Evolutionary conservation across 2,329 filamentous ascomycete genomes (phyloP), one percentile per base, ranked within the genome.

Genomic region (Neofusicoccum sp.): DNA sequence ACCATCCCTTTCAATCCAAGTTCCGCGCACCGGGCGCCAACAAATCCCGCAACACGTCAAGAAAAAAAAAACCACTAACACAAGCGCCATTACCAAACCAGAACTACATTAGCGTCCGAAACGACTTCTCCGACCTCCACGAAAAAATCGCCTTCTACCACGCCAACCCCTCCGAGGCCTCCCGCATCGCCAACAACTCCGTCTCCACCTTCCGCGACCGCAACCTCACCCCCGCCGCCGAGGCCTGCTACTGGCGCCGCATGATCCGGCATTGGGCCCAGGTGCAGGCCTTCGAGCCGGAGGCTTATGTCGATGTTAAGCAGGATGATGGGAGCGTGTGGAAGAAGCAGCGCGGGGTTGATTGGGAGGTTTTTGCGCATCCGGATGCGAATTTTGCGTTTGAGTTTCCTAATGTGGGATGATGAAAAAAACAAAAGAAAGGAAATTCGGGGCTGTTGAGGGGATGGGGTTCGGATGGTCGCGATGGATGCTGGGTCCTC

Each of bases 231-330:
- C 80, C 81, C 2, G 80, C 81, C 3, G 81, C 82, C 1, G 80
- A 84, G 67, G 76, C 78, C 3, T 85, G 82, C 63, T 84, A 84
- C 64, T 84, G 82, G 82, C 74, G 82, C 9, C 73, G 77, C 45
- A 65, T 83, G 62, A 71, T 82, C 24, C 44, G 28, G n/a, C 20
- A 31, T 3, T 60, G 45, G 44, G 57, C 57, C 26, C 30, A 33
- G 9, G 57, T 60, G 12, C 57, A 51, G 34, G 57, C 36, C 34
- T 60, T 51, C 28, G 11, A 60, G 34, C 57, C 57, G 26, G 20
- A 16, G 9, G n/a, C 34, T 30, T 60, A 51, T 36, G 45, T 41
- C n/a, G 45, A 60, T 9, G 57, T 33, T n/a, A 31, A 20, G 26
- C 9, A 20, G 14, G 7, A 3, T 4, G 51, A 56, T 11, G 51